These are phyloP conservation scores for Gracilaria domingensis DNA, from an alignment of 23 red algal species.

Conservation along the genomic window DNA sequence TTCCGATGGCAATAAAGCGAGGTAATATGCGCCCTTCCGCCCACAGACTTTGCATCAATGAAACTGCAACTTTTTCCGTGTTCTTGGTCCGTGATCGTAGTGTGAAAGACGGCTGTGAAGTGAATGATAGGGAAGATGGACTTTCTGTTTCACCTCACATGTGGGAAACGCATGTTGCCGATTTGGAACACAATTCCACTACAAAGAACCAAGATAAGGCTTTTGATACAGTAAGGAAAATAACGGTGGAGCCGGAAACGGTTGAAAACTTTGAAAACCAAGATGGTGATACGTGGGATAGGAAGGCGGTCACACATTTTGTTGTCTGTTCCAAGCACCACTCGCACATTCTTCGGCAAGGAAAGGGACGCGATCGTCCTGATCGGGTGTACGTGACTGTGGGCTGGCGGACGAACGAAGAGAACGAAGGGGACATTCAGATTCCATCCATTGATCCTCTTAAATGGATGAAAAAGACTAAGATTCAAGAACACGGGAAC, in stretches of 20 bases:
- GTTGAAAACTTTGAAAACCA: neutral
- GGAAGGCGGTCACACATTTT: slow-evolving; percentile 45
- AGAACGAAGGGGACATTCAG: slow-evolving; percentile 37
- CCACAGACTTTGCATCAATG: slow-evolving; percentile 53
- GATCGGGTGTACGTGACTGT: slow-evolving; percentile 52
- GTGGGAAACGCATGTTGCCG: slow-evolving; percentile 4
- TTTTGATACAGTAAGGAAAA: neutral
- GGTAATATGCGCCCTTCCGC: slow-evolving; percentile 16
- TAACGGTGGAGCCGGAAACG: neutral
- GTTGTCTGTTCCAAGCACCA: slow-evolving; percentile 41
- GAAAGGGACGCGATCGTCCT: neutral
- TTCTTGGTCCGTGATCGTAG: slow-evolving; percentile 48
- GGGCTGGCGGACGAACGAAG: slow-evolving; percentile 32
- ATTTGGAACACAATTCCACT: neutral
- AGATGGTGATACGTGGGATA: slow-evolving; percentile 24
- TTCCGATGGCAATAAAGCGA: slow-evolving; percentile 6
- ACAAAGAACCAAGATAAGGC: neutral
- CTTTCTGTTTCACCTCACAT: neutral
- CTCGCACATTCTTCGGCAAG: neutral
- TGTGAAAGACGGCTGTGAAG: slow-evolving; percentile 12
- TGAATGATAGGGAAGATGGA: neutral
- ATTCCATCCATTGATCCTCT: slow-evolving; percentile 63
- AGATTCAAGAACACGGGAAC: neutral
- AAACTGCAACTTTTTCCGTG: slow-evolving; percentile 71
- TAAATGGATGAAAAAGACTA: slow-evolving; percentile 45